phyloP scores from a whole-genome alignment of 768 basidiomycete genomes.

The Cystofilobasidium bisporidii region DNA sequence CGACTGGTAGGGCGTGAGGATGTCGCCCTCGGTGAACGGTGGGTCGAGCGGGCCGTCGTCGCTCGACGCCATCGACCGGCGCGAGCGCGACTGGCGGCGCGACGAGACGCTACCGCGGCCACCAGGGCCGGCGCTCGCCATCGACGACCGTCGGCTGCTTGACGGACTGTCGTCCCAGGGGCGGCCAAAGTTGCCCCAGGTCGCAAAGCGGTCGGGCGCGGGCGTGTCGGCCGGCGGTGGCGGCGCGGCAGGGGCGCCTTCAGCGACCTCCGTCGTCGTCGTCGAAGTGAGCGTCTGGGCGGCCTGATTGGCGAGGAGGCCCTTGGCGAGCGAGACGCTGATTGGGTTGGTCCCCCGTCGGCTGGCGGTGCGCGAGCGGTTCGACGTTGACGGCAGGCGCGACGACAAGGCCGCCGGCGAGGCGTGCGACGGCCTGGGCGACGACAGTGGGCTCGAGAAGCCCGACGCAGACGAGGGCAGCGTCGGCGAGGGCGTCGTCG shows the following conservation, averaged over 20 bases:
- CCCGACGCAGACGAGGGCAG: background rate
- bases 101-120: background rate
- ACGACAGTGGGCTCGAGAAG: background rate
- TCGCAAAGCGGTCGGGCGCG: background rate
- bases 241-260: background rate
- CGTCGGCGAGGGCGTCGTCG: background rate
- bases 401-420: background rate
- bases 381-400: slow-evolving; percentile 6
- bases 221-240: background rate
- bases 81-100: background rate
- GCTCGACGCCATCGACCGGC: background rate
- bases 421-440: slow-evolving; percentile 1
- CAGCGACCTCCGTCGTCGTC: background rate
- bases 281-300: background rate
- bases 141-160: background rate
- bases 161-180: background rate
- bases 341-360: slow-evolving; percentile 6
- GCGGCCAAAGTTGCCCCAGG: slow-evolving; percentile 5
- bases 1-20: slow-evolving; percentile 6
- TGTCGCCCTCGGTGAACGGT: slow-evolving; percentile 16
- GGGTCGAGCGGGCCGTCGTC: slow-evolving; percentile 12
- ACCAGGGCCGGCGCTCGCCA: background rate
- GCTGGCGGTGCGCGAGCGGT: slow-evolving; percentile 10
- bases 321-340: slow-evolving; percentile 14
- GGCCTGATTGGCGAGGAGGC: background rate